These are phyloP conservation scores for Notholithocarpus densiflorus DNA, from an alignment of 306 rosid species.

Conservation along the genomic window DNA sequence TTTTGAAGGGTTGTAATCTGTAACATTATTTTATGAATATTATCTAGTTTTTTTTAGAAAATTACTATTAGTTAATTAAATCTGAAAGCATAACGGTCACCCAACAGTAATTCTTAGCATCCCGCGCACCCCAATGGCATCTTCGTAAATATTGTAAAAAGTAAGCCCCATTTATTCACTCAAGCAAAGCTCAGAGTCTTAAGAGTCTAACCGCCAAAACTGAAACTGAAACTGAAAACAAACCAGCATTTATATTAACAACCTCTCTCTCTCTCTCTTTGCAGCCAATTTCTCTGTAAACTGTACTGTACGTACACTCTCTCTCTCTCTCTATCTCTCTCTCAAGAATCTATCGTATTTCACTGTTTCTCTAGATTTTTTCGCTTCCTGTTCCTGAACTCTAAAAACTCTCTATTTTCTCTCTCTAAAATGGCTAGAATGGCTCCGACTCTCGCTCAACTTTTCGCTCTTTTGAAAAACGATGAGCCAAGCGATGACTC, in stretches of 20 bases:
- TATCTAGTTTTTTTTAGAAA: too few relatives aligned
- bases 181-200: background rate
- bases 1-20: too few relatives aligned
- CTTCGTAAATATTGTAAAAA: background rate
- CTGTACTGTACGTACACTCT: background rate
- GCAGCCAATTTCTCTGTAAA: background rate
- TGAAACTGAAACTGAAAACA: background rate
- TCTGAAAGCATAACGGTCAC: too few relatives aligned
- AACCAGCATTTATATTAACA: background rate
- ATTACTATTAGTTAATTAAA: too few relatives aligned
- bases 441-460: background rate
- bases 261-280: background rate
- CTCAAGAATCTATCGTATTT: background rate
- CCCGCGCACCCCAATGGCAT: background rate
- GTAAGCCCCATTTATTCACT: background rate
- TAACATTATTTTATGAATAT: too few relatives aligned
- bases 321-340: background rate
- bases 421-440: background rate
- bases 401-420: background rate
- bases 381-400: too few relatives aligned
- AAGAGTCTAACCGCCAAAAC: background rate
- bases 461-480: background rate
- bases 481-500: background rate
- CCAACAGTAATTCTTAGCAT: too few relatives aligned
- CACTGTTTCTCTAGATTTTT: background rate